These are phyloP conservation scores for Hermanozyma aechmeae DNA, from an alignment of 805 yeast species.

Conservation along the genomic window DNA sequence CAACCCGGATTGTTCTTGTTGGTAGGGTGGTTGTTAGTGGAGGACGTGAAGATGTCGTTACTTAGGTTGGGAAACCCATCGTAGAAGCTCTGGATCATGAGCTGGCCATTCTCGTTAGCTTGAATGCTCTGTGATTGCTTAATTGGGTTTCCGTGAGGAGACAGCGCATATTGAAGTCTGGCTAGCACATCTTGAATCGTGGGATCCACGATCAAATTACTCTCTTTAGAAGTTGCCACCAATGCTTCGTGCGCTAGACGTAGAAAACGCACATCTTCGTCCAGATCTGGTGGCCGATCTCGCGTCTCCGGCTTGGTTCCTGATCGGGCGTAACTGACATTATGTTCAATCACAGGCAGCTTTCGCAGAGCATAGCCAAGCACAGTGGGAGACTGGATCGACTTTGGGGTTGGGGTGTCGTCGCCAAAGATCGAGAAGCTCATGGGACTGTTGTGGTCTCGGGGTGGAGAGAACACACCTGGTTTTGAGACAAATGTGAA, in stretches of 20 bases:
- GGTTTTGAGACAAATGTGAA: too few relatives aligned
- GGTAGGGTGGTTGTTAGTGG: slow-evolving; percentile 4
- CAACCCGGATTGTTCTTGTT: slow-evolving; percentile 18
- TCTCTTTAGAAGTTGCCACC: slow-evolving; percentile 40
- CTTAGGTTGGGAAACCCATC: slow-evolving; percentile 34
- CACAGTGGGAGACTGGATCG: slow-evolving; percentile 6
- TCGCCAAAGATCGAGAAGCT: slow-evolving; percentile 8
- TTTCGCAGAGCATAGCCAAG: slow-evolving; percentile 11
- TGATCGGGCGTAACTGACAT: slow-evolving; percentile 11
- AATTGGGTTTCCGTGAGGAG: slow-evolving; percentile 49
- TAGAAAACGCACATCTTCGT: slow-evolving; percentile 47
- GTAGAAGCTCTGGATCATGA: slow-evolving; percentile 33
- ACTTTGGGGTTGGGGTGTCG: slow-evolving; percentile 6
- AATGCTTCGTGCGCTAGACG: slow-evolving; percentile 55
- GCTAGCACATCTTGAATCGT: slow-evolving; percentile 50
- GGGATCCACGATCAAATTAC: slow-evolving; percentile 43
- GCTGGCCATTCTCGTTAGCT: slow-evolving; percentile 31
- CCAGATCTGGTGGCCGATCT: too few relatives aligned
- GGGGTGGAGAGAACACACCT: too few relatives aligned
- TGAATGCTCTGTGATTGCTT: slow-evolving; percentile 20
- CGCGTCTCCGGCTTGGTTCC: too few relatives aligned
- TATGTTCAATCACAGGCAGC: slow-evolving; percentile 14
- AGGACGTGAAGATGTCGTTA: slow-evolving; percentile 25
- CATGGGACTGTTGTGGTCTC: slow-evolving; percentile 5
- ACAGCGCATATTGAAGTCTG: slow-evolving; percentile 48